Conservation (phyloP, 257 asterid genomes). For the Asclepias syriaca region DNA sequence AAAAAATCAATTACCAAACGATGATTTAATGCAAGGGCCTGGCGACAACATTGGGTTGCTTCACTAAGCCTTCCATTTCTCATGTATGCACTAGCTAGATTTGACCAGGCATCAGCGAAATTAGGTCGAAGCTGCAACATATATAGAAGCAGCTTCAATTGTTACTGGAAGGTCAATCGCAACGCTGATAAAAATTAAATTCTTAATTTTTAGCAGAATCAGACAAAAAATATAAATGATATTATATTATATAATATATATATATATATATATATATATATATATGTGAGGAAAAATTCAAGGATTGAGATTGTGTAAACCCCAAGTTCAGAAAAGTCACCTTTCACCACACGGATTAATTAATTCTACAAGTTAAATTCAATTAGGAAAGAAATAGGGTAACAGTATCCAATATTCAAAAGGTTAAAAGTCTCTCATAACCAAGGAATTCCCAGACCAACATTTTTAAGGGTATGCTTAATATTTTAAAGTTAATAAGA, state of each 20-base stretch:
- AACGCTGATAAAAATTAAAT: background rate
- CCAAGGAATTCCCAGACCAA: background rate
- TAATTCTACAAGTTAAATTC: background rate
- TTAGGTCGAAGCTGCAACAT: slow-evolving; percentile 91
- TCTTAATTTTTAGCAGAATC: background rate
- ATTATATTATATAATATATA: background rate
- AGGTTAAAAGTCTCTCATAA: background rate
- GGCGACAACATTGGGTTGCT: slow-evolving; percentile 99
- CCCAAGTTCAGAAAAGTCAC: background rate
- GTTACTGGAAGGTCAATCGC: background rate
- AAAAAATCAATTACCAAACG: slow-evolving; percentile 51
- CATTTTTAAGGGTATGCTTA: background rate
- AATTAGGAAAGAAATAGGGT: background rate
- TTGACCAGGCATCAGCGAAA: slow-evolving; percentile 99
- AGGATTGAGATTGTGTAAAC: background rate
- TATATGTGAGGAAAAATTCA: background rate
- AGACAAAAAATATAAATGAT: too few relatives aligned
- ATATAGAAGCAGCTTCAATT: slow-evolving; percentile 11
- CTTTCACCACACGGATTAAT: background rate
- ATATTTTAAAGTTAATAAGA: too few relatives aligned
- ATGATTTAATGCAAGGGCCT: slow-evolving; percentile 90
- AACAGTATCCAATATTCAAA: background rate
- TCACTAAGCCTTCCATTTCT: slow-evolving; percentile 86
- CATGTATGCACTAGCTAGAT: slow-evolving; percentile 97
- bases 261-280: background rate